A percentile compares a stretch with the other conserved stretches of the same genome.
Conservation (phyloP, 169 alveolate species). For the Plasmodium sp. region DNA sequence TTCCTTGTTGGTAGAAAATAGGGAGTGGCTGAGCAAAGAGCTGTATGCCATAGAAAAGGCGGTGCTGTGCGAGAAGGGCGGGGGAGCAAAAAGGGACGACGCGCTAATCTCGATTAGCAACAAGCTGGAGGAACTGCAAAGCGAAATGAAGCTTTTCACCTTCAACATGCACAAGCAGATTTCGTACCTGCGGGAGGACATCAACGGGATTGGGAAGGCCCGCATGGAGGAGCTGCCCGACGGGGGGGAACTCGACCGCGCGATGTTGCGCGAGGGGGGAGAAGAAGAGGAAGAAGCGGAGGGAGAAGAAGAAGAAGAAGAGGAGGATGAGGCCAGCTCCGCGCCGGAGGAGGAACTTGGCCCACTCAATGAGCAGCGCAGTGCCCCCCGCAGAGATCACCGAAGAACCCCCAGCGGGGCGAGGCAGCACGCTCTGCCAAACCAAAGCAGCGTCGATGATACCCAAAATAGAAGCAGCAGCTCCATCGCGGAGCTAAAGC, state of each 20-base stretch:
- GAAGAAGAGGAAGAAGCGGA: background rate
- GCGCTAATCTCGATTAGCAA: background rate
- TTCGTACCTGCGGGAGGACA: slow-evolving; percentile 12
- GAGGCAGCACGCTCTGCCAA: background rate
- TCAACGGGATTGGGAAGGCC: background rate
- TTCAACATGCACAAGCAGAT: slow-evolving; percentile 21
- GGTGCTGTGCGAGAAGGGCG: slow-evolving; percentile 16
- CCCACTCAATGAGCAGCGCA: background rate
- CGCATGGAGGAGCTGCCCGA: background rate
- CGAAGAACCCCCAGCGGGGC: background rate
- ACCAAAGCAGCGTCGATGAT: background rate
- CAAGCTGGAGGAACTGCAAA: slow-evolving; percentile 24
- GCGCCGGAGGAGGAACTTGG: background rate
- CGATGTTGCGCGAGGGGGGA: background rate
- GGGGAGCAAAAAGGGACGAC: slow-evolving; percentile 16
- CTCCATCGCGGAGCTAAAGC: slow-evolving; percentile 2
- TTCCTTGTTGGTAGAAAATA: slow-evolving; percentile 22
- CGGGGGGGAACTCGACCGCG: background rate
- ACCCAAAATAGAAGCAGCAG: background rate
- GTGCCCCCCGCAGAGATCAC: background rate
- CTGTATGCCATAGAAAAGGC: slow-evolving; percentile 25
- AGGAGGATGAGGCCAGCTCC: background rate
- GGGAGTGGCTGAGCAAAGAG: slow-evolving; percentile 14
- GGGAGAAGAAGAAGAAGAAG: background rate
- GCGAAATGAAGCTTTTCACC: slow-evolving; percentile 14